Percentiles rank a stretch among this genome's conserved stretches.
Evolutionary conservation across 2,329 filamentous ascomycete species (phyloP).

Genomic region (Colletotrichum filicis): DNA sequence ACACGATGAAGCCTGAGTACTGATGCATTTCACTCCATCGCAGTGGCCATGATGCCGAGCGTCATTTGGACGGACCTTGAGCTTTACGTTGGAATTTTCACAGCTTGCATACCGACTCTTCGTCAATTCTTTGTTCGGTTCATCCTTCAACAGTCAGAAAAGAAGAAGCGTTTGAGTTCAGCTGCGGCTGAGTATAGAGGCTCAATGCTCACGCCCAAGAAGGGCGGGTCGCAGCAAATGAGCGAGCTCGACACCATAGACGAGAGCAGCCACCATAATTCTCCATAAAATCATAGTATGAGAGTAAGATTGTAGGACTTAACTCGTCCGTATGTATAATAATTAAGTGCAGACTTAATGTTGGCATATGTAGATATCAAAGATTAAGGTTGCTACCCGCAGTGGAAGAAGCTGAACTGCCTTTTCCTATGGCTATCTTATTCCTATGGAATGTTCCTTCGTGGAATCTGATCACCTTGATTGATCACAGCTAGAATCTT

Average conservation of each 20-base stretch:
- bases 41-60: conserved; percentile 24
- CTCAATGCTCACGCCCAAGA: not conserved
- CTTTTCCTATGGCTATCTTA: too few relatives aligned
- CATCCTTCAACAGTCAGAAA: conserved; percentile 15
- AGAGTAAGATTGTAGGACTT: too few relatives aligned
- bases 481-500: too few relatives aligned
- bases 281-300: not conserved
- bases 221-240: not conserved
- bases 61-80: conserved; percentile 24
- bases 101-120: conserved; percentile 26
- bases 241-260: conserved; percentile 13
- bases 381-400: too few relatives aligned
- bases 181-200: not conserved
- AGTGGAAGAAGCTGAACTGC: too few relatives aligned
- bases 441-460: too few relatives aligned
- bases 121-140: conserved; percentile 31
- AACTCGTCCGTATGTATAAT: too few relatives aligned
- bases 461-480: too few relatives aligned
- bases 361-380: too few relatives aligned
- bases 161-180: conserved; percentile 17
- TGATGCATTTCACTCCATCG: not conserved
- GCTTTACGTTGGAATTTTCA: conserved; percentile 20
- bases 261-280: not conserved
- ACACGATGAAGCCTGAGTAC: too few relatives aligned
- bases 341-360: too few relatives aligned